Conservation (phyloP, 2,329 filamentous ascomycete species). For the Trichoderma atrobrunneum region DNA sequence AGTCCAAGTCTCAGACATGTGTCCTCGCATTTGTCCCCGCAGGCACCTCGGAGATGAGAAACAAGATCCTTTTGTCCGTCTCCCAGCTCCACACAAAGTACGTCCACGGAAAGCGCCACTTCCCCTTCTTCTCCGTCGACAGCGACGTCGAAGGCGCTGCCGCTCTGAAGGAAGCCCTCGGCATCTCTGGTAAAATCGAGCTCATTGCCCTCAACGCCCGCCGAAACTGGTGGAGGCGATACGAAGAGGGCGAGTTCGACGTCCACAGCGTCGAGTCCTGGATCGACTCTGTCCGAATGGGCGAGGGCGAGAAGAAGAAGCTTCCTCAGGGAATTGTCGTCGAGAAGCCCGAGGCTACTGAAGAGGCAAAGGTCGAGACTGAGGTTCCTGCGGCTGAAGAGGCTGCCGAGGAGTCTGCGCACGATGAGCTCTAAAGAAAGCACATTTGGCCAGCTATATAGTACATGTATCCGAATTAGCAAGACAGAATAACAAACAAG, state of each 20-base stretch:
- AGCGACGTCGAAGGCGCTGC: conserved; percentile 38
- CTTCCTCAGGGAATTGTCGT: conserved; percentile 61
- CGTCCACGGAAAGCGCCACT: conserved; percentile 61
- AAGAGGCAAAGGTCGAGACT: conserved; percentile 19
- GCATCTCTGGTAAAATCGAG: conserved; percentile 60
- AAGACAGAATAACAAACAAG: conserved; percentile 2
- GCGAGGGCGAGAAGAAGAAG: conserved; percentile 77
- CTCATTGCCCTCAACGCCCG: conserved; percentile 82
- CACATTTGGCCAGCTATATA: neutral
- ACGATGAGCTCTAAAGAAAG: conserved; percentile 49
- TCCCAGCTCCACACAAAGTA: conserved; percentile 77
- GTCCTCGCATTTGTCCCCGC: conserved; percentile 70
- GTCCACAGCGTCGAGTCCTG: conserved; percentile 69
- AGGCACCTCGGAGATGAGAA: conserved; percentile 48
- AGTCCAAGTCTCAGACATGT: conserved; percentile 74
- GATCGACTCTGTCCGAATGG: conserved; percentile 88
- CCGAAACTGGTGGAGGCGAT: conserved; percentile 80
- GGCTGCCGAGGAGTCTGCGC: conserved; percentile 33
- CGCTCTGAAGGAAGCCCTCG: conserved; percentile 52
- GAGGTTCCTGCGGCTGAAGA: conserved; percentile 30
- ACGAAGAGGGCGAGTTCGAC: conserved; percentile 59
- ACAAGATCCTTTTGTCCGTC: conserved; percentile 60
- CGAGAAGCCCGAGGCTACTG: conserved; percentile 23
- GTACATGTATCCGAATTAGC: neutral
- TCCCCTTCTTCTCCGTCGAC: conserved; percentile 79